Conservation (phyloP, 306 rosid species). For the Potentilla sterilis region DNA sequence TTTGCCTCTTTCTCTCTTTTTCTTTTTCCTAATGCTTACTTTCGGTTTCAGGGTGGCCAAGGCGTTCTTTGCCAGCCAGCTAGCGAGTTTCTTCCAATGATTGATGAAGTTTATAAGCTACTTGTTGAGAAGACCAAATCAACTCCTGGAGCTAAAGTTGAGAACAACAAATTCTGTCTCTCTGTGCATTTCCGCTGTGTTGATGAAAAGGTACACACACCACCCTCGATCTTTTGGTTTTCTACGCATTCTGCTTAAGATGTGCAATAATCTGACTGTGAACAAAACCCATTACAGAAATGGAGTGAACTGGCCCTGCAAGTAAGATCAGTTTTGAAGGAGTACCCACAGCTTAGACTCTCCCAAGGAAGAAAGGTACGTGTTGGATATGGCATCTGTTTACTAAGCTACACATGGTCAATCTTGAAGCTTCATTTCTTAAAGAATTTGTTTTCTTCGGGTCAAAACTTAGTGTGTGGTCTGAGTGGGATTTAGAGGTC, state of each 20-base stretch:
- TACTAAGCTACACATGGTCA: constrained; percentile 18
- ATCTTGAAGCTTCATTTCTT: constrained; percentile 7
- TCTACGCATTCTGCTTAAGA: background rate
- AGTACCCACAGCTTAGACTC: constrained; percentile 76
- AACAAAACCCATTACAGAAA: constrained; percentile 40
- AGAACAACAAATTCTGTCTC: constrained; percentile 77
- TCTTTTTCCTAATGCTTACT: background rate
- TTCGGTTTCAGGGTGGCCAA: constrained; percentile 46
- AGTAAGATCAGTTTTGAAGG: constrained; percentile 81
- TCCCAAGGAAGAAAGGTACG: constrained; percentile 91
- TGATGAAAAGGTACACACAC: constrained; percentile 63
- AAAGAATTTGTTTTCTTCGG: constrained; percentile 16
- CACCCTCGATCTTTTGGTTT: background rate
- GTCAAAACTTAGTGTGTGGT: constrained; percentile 6
- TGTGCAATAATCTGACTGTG: background rate
- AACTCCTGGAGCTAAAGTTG: constrained; percentile 77
- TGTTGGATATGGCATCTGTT: constrained; percentile 35
- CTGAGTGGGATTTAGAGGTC: constrained; percentile 23
- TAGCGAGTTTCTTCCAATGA: constrained; percentile 83
- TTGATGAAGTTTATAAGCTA: constrained; percentile 62
- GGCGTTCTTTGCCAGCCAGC: constrained; percentile 83
- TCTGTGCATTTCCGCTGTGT: constrained; percentile 95
- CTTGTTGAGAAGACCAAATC: constrained; percentile 67
- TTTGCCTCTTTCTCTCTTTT: background rate
- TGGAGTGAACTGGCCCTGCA: constrained; percentile 75